Evolutionary conservation across 1,284 basidiomycete genomes (phyloP).

Genomic region (Ustilago loliicola): DNA sequence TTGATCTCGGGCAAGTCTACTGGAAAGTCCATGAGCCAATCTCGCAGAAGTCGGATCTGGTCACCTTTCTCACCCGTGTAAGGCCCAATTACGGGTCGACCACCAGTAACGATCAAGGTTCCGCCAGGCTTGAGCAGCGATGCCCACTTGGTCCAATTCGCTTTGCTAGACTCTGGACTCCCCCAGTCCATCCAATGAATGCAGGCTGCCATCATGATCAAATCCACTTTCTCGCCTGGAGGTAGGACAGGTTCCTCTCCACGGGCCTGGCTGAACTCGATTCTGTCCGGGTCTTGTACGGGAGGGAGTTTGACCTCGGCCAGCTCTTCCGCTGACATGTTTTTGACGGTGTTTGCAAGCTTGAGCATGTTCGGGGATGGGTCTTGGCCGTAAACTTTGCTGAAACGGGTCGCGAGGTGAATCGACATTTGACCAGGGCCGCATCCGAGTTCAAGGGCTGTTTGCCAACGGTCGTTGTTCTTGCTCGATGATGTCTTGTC

Average conservation of each 20-base stretch:
- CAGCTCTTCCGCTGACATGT: constrained; percentile 42
- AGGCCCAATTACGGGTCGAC: constrained; percentile 40
- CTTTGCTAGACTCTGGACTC: constrained; percentile 14
- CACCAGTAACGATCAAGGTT: constrained; percentile 35
- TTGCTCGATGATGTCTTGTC: constrained; percentile 8
- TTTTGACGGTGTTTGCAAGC: constrained; percentile 48
- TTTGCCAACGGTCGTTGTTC: constrained; percentile 29
- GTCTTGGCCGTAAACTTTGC: constrained; percentile 42
- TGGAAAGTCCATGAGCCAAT: constrained; percentile 45
- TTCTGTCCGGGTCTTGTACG: constrained; percentile 28
- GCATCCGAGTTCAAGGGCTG: constrained; percentile 47
- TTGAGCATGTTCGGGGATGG: constrained; percentile 48
- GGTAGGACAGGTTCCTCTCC: constrained; percentile 45
- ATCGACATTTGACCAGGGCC: constrained; percentile 53
- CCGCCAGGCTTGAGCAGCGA: constrained; percentile 49
- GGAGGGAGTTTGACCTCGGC: constrained; percentile 32
- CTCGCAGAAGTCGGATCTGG: constrained; percentile 38
- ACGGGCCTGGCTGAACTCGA: constrained; percentile 31
- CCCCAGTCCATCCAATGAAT: constrained; percentile 55
- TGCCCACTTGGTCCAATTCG: constrained; percentile 46
- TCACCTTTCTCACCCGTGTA: constrained; percentile 38
- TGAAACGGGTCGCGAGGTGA: constrained; percentile 46
- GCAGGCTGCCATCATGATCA: constrained; percentile 52
- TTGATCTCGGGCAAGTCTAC: constrained; percentile 29
- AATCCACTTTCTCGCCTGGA: constrained; percentile 41